These are phyloP conservation scores for Ogataea neopini DNA, from an alignment of 805 yeast genomes.

Conservation along the genomic window DNA sequence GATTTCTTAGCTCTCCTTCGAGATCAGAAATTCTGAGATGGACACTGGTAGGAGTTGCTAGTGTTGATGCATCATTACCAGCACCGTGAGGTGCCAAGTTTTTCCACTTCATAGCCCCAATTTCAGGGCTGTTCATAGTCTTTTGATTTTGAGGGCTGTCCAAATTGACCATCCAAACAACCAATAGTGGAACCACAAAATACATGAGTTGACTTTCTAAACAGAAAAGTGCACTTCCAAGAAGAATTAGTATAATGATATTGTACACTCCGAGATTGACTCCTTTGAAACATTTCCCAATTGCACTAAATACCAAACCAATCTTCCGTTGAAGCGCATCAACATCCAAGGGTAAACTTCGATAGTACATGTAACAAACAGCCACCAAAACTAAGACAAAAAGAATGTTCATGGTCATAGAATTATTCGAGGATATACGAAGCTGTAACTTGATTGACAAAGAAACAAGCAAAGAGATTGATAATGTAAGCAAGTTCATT, in stretches of 20 bases:
- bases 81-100: background rate
- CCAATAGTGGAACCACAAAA: constrained; percentile 12
- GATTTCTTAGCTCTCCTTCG: constrained; percentile 14
- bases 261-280: constrained; percentile 12
- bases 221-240: constrained; percentile 15
- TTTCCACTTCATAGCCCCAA: constrained; percentile 2
- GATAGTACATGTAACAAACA: constrained; percentile 15
- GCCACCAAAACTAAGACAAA: constrained; percentile 5
- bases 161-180: constrained; percentile 17
- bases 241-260: constrained; percentile 16
- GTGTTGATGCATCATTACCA: background rate
- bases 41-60: constrained; percentile 2
- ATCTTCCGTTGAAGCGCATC: constrained; percentile 7
- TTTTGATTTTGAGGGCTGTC: constrained; percentile 6
- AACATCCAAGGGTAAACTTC: constrained; percentile 15
- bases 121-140: background rate
- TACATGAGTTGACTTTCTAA: constrained; percentile 16
- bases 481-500: constrained; percentile 11
- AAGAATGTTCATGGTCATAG: constrained; percentile 14
- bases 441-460: constrained; percentile 16
- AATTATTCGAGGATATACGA: constrained; percentile 10
- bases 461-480: constrained; percentile 14
- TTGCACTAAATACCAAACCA: constrained; percentile 11
- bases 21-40: constrained; percentile 12
- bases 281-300: constrained; percentile 10